Conservation (phyloP, 2,329 filamentous ascomycete species). For the Trichoderma afroharzianum region DNA sequence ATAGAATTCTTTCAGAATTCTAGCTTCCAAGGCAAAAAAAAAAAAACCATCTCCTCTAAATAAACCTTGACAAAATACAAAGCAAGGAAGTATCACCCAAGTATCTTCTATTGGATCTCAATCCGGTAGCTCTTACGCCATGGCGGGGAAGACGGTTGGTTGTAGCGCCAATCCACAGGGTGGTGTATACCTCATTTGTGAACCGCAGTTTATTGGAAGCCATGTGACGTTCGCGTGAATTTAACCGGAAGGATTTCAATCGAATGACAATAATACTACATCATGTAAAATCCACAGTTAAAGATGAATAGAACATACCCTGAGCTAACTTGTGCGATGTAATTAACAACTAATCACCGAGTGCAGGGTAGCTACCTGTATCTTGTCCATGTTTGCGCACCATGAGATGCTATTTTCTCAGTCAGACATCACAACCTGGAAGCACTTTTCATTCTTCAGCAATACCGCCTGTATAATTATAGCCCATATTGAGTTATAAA, state of each 20-base stretch:
- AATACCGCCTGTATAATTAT: background rate
- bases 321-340: background rate
- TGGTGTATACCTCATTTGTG: background rate
- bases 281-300: background rate
- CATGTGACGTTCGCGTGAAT: background rate
- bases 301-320: background rate
- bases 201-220: background rate
- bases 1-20: background rate
- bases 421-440: background rate
- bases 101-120: accelerated
- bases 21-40: background rate
- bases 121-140: background rate
- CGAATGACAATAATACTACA: background rate
- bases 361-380: background rate
- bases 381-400: background rate
- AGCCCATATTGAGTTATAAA: background rate
- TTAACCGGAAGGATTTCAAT: background rate
- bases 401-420: background rate
- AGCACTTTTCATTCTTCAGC: background rate
- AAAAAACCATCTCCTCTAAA: background rate
- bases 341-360: background rate
- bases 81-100: background rate
- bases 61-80: background rate
- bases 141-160: background rate
- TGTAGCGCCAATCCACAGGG: accelerated